Evolutionary conservation across 2,329 filamentous ascomycete species (phyloP).

Genomic region (Cercospora brassicicola): DNA sequence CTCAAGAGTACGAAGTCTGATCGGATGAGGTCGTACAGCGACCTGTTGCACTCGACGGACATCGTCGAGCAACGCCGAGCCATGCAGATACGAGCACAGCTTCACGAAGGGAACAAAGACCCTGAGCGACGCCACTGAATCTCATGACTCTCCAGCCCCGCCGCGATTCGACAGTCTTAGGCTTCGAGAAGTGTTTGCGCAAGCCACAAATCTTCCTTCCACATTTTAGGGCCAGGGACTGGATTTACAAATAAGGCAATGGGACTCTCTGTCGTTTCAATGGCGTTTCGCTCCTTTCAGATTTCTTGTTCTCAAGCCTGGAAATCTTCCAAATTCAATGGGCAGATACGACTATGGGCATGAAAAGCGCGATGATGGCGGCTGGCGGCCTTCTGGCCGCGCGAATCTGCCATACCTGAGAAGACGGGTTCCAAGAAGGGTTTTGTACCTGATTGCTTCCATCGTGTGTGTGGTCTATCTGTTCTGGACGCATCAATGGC

Average conservation of each 20-base stretch:
- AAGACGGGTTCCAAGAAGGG: not conserved
- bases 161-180: not conserved
- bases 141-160: not conserved
- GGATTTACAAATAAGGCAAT: not conserved
- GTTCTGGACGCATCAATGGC: not conserved
- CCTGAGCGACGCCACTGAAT: not conserved
- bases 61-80: not conserved
- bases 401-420: not conserved
- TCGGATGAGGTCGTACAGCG: not conserved
- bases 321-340: not conserved
- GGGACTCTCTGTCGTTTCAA: not conserved
- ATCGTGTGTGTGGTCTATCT: not conserved
- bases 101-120: not conserved
- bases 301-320: not conserved
- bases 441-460: not conserved
- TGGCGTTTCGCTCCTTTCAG: not conserved
- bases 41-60: not conserved
- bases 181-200: not conserved
- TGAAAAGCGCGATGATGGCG: not conserved
- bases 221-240: not conserved
- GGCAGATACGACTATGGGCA: not conserved
- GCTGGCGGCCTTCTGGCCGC: not conserved
- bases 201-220: slow-evolving; percentile 4
- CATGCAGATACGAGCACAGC: not conserved
- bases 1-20: not conserved